phyloP scores from a whole-genome alignment of 2,329 filamentous ascomycete genomes.

The Diaporthe ilicicola region DNA sequence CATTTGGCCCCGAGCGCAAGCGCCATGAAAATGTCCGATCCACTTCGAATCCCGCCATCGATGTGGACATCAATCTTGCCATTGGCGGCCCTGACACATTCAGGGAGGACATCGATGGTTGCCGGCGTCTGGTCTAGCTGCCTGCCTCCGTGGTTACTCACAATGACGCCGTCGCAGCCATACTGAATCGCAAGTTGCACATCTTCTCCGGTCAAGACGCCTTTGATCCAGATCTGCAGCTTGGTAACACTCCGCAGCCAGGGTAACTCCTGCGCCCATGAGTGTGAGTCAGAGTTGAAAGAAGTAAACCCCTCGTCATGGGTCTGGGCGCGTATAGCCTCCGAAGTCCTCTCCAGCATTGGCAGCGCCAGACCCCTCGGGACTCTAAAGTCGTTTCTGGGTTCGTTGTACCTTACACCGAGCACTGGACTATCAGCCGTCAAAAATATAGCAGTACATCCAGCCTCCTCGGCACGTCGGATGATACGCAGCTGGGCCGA shows the following conservation, averaged over 20 bases:
- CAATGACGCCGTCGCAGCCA: conserved; percentile 51
- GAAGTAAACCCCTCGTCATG: conserved; percentile 44
- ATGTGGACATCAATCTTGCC: conserved; percentile 59
- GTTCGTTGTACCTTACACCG: conserved; percentile 57
- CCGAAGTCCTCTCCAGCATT: not conserved
- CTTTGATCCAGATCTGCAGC: conserved; percentile 69
- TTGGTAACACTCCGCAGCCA: conserved; percentile 61
- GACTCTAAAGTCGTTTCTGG: conserved; percentile 13
- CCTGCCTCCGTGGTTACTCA: conserved; percentile 67
- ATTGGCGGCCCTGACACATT: conserved; percentile 57
- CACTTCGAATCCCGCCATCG: conserved; percentile 62
- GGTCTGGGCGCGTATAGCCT: not conserved
- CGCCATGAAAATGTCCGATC: conserved; percentile 64
- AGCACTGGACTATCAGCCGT: conserved; percentile 67
- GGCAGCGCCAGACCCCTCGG: conserved; percentile 21
- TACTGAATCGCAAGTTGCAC: conserved; percentile 47
- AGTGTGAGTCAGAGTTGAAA: conserved; percentile 66
- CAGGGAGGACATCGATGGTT: conserved; percentile 52
- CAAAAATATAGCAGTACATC: conserved; percentile 62
- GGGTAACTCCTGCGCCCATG: conserved; percentile 71
- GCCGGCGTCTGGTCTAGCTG: conserved; percentile 50
- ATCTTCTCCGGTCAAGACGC: conserved; percentile 48
- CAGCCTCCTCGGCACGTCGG: conserved; percentile 51
- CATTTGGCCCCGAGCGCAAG: conserved; percentile 61
- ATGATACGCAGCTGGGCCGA: conserved; percentile 55